Evolutionary conservation across 1,284 basidiomycete genomes (phyloP).

Genomic region (Ustilago trichophora): DNA sequence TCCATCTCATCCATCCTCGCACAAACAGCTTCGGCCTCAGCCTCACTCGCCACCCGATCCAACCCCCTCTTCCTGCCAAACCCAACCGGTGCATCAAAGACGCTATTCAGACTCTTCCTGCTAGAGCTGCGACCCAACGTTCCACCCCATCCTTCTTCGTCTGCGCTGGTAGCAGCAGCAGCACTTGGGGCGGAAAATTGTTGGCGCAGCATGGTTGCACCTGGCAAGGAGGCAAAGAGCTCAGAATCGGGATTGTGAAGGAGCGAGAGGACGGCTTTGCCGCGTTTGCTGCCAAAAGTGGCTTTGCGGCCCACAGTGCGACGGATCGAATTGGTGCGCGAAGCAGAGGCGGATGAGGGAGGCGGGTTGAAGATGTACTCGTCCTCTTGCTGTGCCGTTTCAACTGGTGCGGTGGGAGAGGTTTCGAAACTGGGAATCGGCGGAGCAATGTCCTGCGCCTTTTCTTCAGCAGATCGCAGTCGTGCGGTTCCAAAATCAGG

Average conservation of each 20-base stretch:
- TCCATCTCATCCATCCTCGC: conserved; percentile 9
- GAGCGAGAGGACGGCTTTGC: conserved; percentile 36
- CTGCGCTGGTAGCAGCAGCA: too few species aligned
- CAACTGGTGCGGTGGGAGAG: neutral
- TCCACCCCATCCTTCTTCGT: conserved; percentile 50
- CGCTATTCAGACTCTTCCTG: conserved; percentile 19
- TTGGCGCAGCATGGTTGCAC: conserved; percentile 28
- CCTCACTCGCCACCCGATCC: conserved; percentile 31
- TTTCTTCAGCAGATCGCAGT: conserved; percentile 16
- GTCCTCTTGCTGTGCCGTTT: neutral
- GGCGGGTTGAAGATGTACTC: conserved; percentile 32
- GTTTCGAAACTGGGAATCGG: conserved; percentile 12
- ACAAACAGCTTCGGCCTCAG: conserved; percentile 21
- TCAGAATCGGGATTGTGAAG: conserved; percentile 19
- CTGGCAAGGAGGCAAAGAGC: conserved; percentile 25
- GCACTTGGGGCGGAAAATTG: too few species aligned
- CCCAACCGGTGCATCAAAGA: too few species aligned
- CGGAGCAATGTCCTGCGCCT: too few species aligned
- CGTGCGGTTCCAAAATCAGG: conserved; percentile 43
- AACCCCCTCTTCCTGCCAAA: conserved; percentile 14
- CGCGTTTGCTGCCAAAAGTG: conserved; percentile 43
- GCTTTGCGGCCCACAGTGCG: conserved; percentile 17
- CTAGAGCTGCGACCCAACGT: conserved; percentile 30
- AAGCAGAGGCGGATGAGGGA: neutral
- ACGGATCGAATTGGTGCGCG: conserved; percentile 15